Evolutionary conservation across 169 alveolate genomes (phyloP), one percentile per base, ranked within the genome.

Genomic region (Cryptosporidium sp.): DNA sequence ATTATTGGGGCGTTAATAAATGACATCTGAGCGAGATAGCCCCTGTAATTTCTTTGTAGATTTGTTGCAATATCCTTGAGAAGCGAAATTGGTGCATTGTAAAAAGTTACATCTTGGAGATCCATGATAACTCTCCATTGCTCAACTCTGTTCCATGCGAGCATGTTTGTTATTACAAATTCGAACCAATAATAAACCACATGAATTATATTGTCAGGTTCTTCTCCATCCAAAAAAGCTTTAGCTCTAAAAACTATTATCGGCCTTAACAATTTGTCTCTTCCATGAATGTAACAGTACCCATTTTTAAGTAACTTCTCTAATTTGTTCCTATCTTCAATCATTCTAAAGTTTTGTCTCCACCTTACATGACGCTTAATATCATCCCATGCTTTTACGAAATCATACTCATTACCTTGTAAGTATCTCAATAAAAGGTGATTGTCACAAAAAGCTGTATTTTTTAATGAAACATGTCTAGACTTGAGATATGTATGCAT

Each of bases 121-220:
- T 93, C 95, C 69, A 93, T 85, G 18, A 93, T 52, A 26, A 93
- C 95, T 21, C 95, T 84, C 95, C 95, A 93, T 71, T 93, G 95
- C 14, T 93, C 95, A 70, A 93, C 94, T 48, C 71, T 68, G 71
- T 93, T 91, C 91, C 92, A 91, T 45, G 91, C 94, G 59, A 93
- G 91, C 93, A 93, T 62, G 51, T 71, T 91, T 67, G 69, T 91
- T 52, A 91, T 73, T 26, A 89, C 71, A 51, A 84, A 86, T 86
- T 93, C 95, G 80, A 91, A 65, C 85, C 62, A 71, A 18, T 75
- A 62, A 69, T 51, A 86, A 41, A 50, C 84, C 10, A 71, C 86
- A 39, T 65, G 86, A 18, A 69, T 65, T 29, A 61, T 71, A 58
- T 71, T 58, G 39, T 73, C 86, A 1, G 84, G 86, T 26, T 62